phyloP scores from a whole-genome alignment of 805 yeast species.

The Candida qinlingensis region DNA sequence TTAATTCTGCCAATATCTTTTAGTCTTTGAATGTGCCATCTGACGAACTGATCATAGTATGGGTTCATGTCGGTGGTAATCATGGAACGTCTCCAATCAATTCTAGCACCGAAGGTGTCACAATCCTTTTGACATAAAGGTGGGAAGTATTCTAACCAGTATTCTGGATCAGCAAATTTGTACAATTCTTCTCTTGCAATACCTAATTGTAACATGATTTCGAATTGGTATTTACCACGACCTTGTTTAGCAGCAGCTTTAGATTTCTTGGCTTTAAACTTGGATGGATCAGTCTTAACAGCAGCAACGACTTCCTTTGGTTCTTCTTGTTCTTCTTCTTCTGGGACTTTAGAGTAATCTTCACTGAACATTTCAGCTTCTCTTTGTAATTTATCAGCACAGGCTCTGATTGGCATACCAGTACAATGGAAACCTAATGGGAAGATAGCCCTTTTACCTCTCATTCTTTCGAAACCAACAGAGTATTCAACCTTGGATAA shows the following conservation, averaged over 20 bases:
- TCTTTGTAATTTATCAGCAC: constrained; percentile 92
- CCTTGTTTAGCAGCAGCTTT: constrained; percentile 94
- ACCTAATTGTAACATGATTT: constrained; percentile 94
- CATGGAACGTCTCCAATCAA: constrained; percentile 97
- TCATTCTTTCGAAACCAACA: constrained; percentile 91
- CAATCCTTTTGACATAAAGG: constrained; percentile 82
- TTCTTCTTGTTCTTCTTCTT: constrained; percentile 49
- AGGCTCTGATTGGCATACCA: constrained; percentile 95
- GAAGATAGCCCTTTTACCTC: constrained; percentile 85
- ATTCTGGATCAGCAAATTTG: constrained; percentile 85
- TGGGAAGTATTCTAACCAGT: constrained; percentile 92
- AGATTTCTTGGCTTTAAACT: constrained; percentile 87
- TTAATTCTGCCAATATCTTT: constrained; percentile 85
- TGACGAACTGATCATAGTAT: constrained; percentile 88
- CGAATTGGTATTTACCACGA: constrained; percentile 89
- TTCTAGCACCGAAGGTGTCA: constrained; percentile 78
- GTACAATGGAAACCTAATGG: constrained; percentile 99
- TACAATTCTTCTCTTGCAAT: constrained; percentile 76
- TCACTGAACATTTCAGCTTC: constrained; percentile 89
- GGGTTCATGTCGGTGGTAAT: constrained; percentile 95
- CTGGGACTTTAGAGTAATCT: constrained; percentile 65
- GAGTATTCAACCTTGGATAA: constrained; percentile 90
- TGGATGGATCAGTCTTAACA: constrained; percentile 69
- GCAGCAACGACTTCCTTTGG: constrained; percentile 29
- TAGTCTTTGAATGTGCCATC: constrained; percentile 94